phyloP scores from a whole-genome alignment of 805 yeast species.

The Candida silvatica region DNA sequence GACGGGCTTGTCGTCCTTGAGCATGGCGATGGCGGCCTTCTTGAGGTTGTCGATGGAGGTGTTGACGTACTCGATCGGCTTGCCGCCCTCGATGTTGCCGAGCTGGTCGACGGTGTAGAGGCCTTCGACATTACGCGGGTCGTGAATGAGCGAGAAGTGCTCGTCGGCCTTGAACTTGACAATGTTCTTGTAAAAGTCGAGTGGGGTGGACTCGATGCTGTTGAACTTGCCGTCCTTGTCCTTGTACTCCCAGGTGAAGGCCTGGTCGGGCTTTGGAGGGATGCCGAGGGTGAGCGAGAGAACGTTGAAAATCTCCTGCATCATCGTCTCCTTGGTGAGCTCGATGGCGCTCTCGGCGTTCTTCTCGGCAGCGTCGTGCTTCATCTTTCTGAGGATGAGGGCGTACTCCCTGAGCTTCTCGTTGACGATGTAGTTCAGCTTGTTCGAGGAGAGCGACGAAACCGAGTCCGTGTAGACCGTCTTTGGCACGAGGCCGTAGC shows the following conservation, averaged over 20 bases:
- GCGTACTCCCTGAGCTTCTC: constrained; percentile 77
- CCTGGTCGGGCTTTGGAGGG: constrained; percentile 66
- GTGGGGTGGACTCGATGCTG: constrained; percentile 50
- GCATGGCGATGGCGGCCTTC: constrained; percentile 55
- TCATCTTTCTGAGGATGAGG: constrained; percentile 48
- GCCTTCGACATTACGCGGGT: constrained; percentile 69
- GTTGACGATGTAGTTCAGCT: constrained; percentile 55
- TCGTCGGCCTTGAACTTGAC: constrained; percentile 43
- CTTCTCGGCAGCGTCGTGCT: constrained; percentile 29
- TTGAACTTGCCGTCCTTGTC: constrained; percentile 62
- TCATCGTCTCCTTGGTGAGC: constrained; percentile 28
- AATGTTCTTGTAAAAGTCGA: constrained; percentile 50
- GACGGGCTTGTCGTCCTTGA: constrained; percentile 68
- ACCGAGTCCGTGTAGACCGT: constrained; percentile 64
- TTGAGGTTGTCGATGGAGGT: constrained; percentile 53
- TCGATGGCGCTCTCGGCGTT: constrained; percentile 4
- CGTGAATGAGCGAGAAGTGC: constrained; percentile 66
- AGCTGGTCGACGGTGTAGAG: constrained; percentile 70
- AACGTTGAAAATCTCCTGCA: constrained; percentile 58
- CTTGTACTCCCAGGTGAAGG: constrained; percentile 64
- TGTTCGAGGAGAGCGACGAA: constrained; percentile 44
- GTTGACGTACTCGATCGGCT: constrained; percentile 68
- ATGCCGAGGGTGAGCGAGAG: constrained; percentile 65
- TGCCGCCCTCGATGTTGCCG: constrained; percentile 69
- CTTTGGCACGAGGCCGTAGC: constrained; percentile 77